phyloP scores from a whole-genome alignment of 2,329 filamentous ascomycete genomes.

The Pseudogymnoascus sp. region DNA sequence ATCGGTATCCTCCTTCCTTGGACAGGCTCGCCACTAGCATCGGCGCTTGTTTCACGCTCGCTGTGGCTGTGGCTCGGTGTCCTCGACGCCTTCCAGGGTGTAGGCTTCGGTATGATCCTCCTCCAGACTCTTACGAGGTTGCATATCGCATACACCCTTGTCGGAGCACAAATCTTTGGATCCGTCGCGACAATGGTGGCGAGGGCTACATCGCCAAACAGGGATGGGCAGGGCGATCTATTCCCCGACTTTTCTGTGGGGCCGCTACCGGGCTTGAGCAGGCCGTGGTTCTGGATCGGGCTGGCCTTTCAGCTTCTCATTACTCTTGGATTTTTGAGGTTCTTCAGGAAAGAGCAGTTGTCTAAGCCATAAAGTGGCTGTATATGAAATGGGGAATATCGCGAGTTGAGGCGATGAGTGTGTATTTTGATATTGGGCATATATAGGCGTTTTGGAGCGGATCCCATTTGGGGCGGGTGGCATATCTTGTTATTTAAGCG shows the following conservation, averaged over 20 bases:
- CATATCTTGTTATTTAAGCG: background rate
- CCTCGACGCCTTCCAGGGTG: slow-evolving; percentile 55
- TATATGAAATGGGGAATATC: background rate
- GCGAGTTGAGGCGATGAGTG: background rate
- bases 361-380: slow-evolving; percentile 37
- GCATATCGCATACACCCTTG: slow-evolving; percentile 54
- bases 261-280: slow-evolving; percentile 36
- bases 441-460: background rate
- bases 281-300: slow-evolving; percentile 53
- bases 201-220: slow-evolving; percentile 51
- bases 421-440: background rate
- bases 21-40: slow-evolving; percentile 45
- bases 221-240: slow-evolving; percentile 50
- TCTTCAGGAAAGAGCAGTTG: slow-evolving; percentile 51
- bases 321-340: slow-evolving; percentile 48
- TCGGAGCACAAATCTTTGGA: slow-evolving; percentile 54
- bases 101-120: slow-evolving; percentile 61
- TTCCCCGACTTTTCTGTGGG: slow-evolving; percentile 52
- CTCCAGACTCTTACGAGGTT: slow-evolving; percentile 56
- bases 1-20: slow-evolving; percentile 56
- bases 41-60: slow-evolving; percentile 47
- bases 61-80: slow-evolving; percentile 62
- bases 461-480: background rate
- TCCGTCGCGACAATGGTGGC: slow-evolving; percentile 54
- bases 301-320: slow-evolving; percentile 49